Conservation (phyloP, 208 protist genomes). For the Leishmania arabica region DNA sequence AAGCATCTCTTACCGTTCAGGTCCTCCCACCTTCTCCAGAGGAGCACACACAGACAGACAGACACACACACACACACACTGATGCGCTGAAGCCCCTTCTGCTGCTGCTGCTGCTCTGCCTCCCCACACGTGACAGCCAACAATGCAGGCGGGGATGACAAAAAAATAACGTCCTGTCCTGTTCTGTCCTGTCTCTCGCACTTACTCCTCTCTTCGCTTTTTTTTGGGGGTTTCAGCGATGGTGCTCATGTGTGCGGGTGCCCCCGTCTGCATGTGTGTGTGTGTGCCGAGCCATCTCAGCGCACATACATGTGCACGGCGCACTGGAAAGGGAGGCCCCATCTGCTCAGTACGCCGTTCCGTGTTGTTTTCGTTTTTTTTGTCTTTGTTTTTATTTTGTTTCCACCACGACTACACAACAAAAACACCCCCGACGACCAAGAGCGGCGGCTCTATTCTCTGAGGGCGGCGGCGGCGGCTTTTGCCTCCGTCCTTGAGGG, state of each 20-base stretch:
- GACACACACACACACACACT: not conserved
- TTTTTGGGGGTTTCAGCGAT: not conserved
- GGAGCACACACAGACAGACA: no score
- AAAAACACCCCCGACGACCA: not conserved
- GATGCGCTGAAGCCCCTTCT: not conserved
- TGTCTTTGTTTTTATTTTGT: no score
- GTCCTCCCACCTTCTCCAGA: not conserved
- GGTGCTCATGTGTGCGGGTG: not conserved
- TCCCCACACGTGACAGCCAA: not conserved
- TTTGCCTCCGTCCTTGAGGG: no score
- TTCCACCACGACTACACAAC: not conserved
- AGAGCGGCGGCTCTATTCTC: not conserved
- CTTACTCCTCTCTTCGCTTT: not conserved
- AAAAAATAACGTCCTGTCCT: not conserved
- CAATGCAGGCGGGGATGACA: not conserved
- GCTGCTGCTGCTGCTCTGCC: not conserved
- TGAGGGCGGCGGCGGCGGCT: not conserved
- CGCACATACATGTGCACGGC: not conserved
- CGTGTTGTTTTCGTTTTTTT: not conserved
- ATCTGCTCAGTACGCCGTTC: not conserved
- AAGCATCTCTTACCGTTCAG: not conserved
- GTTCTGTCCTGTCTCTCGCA: not conserved
- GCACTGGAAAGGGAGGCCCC: no score
- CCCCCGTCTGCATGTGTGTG: not conserved
- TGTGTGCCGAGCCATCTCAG: not conserved